phyloP scores from a whole-genome alignment of 805 yeast species.

The Saccharomycopsis javanensis region DNA sequence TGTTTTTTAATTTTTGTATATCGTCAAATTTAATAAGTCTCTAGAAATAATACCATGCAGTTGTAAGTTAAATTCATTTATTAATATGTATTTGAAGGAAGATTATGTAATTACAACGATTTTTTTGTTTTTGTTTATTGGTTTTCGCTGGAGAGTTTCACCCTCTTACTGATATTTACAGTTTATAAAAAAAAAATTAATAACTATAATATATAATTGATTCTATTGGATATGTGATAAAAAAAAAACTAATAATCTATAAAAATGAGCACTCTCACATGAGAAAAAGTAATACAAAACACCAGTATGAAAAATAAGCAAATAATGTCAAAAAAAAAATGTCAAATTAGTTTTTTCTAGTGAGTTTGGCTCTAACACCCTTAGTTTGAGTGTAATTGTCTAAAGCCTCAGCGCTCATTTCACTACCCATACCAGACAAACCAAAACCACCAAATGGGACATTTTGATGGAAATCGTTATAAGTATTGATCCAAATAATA shows the following conservation, averaged over 20 bases:
- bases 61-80: no score
- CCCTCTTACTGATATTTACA: no score
- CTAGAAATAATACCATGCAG: neutral
- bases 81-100: no score
- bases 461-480: constrained; percentile 77
- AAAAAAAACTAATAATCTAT: neutral
- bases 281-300: no score
- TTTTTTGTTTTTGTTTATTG: no score
- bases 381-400: constrained; percentile 78
- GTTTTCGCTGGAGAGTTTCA: no score
- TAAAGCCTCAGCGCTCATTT: constrained; percentile 81
- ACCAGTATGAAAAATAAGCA: no score
- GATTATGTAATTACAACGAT: no score
- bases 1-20: neutral
- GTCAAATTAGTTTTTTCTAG: constrained; percentile 21
- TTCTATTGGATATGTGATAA: neutral
- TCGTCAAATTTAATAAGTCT: neutral
- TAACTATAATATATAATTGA: neutral
- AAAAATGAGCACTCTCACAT: no score
- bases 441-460: constrained; percentile 93
- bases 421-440: constrained; percentile 88
- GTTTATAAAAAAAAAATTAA: no score
- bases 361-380: constrained; percentile 52
- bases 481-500: constrained; percentile 84
- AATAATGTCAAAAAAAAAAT: neutral